These are phyloP conservation scores for Naganishia sp. DNA, from an alignment of 1,284 basidiomycete genomes.

Conservation along the genomic window DNA sequence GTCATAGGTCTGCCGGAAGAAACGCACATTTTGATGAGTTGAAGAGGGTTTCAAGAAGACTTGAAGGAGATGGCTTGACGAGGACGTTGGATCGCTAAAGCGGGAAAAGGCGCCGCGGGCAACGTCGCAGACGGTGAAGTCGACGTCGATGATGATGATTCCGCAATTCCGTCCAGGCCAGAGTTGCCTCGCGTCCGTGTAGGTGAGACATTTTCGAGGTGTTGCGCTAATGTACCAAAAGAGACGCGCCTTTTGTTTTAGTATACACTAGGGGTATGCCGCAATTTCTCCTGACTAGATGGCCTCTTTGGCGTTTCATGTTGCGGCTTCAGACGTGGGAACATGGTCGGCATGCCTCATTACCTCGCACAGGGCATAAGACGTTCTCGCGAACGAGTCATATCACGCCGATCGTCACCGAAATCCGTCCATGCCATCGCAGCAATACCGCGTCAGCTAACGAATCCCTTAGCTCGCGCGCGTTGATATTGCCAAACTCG, in stretches of 20 bases:
- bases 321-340: background rate
- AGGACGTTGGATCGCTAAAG: conserved; percentile 27
- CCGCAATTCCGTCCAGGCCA: background rate
- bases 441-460: too few species aligned
- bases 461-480: too few species aligned
- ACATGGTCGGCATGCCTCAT: too few species aligned
- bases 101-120: background rate
- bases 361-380: too few species aligned
- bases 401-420: too few species aligned
- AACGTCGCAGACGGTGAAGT: conserved; percentile 9
- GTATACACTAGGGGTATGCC: background rate
- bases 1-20: background rate
- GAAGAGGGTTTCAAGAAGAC: conserved; percentile 21
- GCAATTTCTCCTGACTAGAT: background rate
- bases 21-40: conserved; percentile 26
- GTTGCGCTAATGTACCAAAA: background rate
- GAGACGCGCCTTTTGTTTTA: background rate
- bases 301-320: background rate
- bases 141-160: conserved; percentile 23
- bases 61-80: conserved; percentile 29
- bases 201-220: background rate
- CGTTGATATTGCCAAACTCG: too few species aligned
- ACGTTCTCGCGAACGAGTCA: too few species aligned
- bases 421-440: too few species aligned
- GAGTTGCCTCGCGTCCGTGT: background rate